Conservation (phyloP, 2,329 filamentous ascomycete species). For the Neophaeococcomyces mojaviensis region DNA sequence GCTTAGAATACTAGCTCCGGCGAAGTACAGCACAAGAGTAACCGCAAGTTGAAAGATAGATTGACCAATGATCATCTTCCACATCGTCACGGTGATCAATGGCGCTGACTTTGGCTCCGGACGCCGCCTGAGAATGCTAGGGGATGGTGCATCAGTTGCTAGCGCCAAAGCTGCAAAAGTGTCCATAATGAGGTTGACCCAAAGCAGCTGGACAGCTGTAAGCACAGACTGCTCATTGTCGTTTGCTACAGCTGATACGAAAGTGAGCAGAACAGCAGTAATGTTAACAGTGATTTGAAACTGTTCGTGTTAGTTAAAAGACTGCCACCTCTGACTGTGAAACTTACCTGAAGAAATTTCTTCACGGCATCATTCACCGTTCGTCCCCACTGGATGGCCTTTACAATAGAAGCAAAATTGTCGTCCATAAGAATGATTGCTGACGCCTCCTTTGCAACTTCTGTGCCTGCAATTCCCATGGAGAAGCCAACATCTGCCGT, state of each 20-base stretch:
- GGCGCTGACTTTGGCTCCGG: conserved; percentile 35
- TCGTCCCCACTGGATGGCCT: conserved; percentile 72
- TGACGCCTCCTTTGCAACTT: conserved; percentile 78
- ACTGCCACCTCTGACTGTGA: conserved; percentile 47
- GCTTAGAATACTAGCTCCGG: conserved; percentile 48
- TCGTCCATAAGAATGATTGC: conserved; percentile 83
- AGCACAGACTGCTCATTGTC: conserved; percentile 51
- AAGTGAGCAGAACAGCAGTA: conserved; percentile 55
- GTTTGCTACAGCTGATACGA: conserved; percentile 52
- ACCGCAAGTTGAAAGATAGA: conserved; percentile 32
- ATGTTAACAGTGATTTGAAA: conserved; percentile 57
- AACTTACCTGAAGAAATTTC: conserved; percentile 52
- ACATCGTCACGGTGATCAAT: conserved; percentile 36
- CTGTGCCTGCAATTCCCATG: conserved; percentile 77
- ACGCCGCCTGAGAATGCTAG: conserved; percentile 46
- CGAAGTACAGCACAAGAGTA: conserved; percentile 45
- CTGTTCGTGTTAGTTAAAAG: conserved; percentile 48
- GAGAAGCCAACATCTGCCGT: conserved; percentile 77
- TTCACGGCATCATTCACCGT: conserved; percentile 72
- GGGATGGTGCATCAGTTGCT: conserved; percentile 53
- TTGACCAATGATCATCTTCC: conserved; percentile 36
- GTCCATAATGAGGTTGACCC: conserved; percentile 62
- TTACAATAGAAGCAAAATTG: conserved; percentile 80
- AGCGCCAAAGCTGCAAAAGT: conserved; percentile 57
- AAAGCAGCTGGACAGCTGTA: conserved; percentile 57